phyloP scores from a whole-genome alignment of 768 basidiomycete genomes.

The Boletus pseudo-olivaceus region DNA sequence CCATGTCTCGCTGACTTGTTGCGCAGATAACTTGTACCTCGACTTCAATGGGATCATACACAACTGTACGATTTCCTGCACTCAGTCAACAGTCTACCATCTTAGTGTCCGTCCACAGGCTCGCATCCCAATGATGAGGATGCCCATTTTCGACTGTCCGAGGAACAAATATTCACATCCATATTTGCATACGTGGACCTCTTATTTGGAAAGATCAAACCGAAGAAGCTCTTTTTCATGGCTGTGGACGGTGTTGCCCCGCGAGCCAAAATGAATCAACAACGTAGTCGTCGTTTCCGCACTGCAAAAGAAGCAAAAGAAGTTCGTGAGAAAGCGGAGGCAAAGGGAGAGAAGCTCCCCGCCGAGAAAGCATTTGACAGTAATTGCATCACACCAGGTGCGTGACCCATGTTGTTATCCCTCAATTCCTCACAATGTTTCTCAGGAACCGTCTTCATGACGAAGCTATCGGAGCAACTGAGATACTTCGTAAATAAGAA shows the following conservation, averaged over 20 bases:
- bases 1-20: conserved; percentile 10
- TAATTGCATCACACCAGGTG: conserved; percentile 98
- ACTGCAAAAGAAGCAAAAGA: conserved; percentile 93
- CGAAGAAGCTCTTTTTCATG: conserved; percentile 97
- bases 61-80: conserved; percentile 47
- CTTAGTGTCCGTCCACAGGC: conserved; percentile 36
- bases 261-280: conserved; percentile 99
- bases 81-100: not conserved
- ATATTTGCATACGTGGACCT: conserved; percentile 98
- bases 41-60: conserved; percentile 95
- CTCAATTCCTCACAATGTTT: not conserved
- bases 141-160: conserved; percentile 91
- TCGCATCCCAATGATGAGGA: conserved; percentile 98
- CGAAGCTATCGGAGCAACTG: conserved; percentile 83
- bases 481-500: conserved; percentile 98
- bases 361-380: conserved; percentile 96
- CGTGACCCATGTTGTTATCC: conserved; percentile 20
- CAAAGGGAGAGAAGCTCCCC: conserved; percentile 88
- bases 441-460: conserved; percentile 93
- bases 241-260: conserved; percentile 98
- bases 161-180: conserved; percentile 96
- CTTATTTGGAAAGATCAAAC: conserved; percentile 95
- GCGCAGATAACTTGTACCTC: conserved; percentile 80
- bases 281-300: conserved; percentile 88
- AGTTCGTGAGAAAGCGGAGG: conserved; percentile 77